A percentile compares a stretch with the other conserved stretches of the same genome.
Evolutionary conservation across 345 rosid genomes (phyloP).

Genomic region (Gossypium australe): DNA sequence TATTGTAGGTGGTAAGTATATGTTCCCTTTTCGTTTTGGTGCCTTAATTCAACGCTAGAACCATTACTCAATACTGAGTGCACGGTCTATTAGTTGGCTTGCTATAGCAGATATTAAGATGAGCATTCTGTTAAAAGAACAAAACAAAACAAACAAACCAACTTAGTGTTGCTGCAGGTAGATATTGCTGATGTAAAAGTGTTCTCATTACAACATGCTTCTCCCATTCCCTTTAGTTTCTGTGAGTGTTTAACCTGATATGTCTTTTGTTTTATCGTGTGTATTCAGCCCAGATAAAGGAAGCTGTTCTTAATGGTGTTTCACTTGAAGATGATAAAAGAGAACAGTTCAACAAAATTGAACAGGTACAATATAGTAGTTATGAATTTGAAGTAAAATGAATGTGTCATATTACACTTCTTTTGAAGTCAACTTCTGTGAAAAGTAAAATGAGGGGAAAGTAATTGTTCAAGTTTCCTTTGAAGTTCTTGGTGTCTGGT

Average conservation of each 20-base stretch:
- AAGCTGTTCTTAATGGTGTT: conserved; percentile 86
- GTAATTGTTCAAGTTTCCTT: neutral
- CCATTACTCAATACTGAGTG: neutral
- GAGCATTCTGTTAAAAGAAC: neutral
- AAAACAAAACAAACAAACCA: neutral
- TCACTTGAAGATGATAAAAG: conserved; percentile 83
- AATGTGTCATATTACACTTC: neutral
- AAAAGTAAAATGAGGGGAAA: neutral
- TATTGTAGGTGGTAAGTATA: conserved; percentile 57
- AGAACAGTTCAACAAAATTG: conserved; percentile 76
- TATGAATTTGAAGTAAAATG: neutral
- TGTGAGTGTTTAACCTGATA: conserved; percentile 11
- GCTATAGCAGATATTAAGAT: neutral
- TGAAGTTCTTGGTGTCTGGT: neutral
- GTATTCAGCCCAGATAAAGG: conserved; percentile 61
- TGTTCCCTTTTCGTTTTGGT: neutral
- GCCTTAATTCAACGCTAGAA: neutral
- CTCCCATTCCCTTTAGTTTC: neutral
- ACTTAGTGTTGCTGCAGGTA: neutral
- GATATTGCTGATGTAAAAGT: neutral
- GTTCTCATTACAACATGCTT: neutral
- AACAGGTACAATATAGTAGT: conserved; percentile 51
- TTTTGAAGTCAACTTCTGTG: neutral
- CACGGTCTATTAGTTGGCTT: neutral
- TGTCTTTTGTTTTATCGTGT: conserved; percentile 13